Evolutionary conservation across 176 grass and related monocot species (phyloP), one percentile per base, ranked within the genome.

Genomic region (Microstegium vimineum): DNA sequence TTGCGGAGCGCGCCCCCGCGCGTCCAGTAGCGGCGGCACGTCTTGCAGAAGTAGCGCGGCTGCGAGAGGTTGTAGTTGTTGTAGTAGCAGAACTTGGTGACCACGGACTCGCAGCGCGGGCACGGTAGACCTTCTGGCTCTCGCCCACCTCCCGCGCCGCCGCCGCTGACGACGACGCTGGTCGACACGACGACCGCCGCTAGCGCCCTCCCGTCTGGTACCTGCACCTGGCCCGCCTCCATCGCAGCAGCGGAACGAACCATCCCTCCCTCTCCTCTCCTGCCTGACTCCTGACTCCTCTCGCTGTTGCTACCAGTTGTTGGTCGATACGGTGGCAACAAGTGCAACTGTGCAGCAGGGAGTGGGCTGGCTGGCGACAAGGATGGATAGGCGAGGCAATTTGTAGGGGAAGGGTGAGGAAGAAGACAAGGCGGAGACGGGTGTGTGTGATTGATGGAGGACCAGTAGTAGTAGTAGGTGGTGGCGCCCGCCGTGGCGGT

Each of bases 51-150:
- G 82, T 94, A 45, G 17, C 91, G 91, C n/a, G 91, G 91, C 83
- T 94, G 91, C 8, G 86, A 32, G 6, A 85, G 81, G 84, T 93
- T 98, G 92, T 98, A 94, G 84, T 94, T 98, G 90, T 98, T 98
- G 95, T 91, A 98, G 88, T 98, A 98, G 78, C 95, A 94, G 92
- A 98, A 98, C 90, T 98, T 98, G 86, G 95, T 98, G 90, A 88
- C 62, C 5, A 77, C 79, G 59, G 92, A 98, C 7, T 94, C 75
- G 90, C 95, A 98, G 0, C 95, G 77, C 37, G 95, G 95, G 86
- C 95, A 98, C 0, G 80, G 52, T 12, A 86, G 71, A 37, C 91
- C 40, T 71, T 88, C 90, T 31, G 71, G 66, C 79, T 95, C 81
- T 74, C 74, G 33, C 10, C 69, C 51, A 14, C n/a, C 75, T 0